Percentiles rank a stretch among this genome's conserved stretches.
phyloP scores from a whole-genome alignment of 495 filamentous ascomycete species.

The Tuber melanosporum region DNA sequence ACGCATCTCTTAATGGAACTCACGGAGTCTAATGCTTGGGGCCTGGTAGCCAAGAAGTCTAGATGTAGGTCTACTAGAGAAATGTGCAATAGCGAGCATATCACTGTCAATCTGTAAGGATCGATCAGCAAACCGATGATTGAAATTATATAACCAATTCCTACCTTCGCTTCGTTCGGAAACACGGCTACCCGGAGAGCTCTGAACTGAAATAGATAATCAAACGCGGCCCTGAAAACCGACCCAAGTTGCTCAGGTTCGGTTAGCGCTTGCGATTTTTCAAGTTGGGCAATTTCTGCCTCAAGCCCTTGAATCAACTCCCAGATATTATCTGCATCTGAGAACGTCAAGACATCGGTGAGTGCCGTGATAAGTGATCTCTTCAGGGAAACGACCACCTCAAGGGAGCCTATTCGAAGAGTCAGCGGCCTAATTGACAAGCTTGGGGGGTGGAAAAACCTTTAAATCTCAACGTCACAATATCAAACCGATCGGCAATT shows the following conservation, averaged over 20 bases:
- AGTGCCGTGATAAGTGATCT: conserved; percentile 52
- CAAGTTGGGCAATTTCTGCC: conserved; percentile 54
- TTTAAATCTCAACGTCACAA: conserved; percentile 47
- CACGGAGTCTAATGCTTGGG: conserved; percentile 11
- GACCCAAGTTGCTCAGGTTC: conserved; percentile 10
- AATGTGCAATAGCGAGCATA: conserved; percentile 33
- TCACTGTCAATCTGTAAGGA: conserved; percentile 18
- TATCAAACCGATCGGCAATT: conserved; percentile 70
- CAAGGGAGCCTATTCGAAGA: conserved; percentile 25
- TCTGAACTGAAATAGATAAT: conserved; percentile 33
- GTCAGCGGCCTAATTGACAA: conserved; percentile 14
- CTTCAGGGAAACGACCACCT: conserved; percentile 41
- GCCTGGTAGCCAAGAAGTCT: conserved; percentile 34
- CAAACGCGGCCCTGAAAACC: conserved; percentile 21
- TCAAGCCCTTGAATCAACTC: conserved; percentile 51
- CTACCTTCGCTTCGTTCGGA: neutral
- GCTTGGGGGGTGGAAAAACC: conserved; percentile 44
- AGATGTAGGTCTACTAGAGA: conserved; percentile 31
- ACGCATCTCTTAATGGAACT: neutral
- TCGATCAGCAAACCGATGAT: neutral
- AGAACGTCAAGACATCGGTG: conserved; percentile 45
- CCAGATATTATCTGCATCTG: conserved; percentile 44
- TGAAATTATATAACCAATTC: neutral
- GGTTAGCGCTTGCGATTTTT: conserved; percentile 28
- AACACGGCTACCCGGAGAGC: conserved; percentile 11